Evolutionary conservation across 208 protist species (phyloP), one percentile per base, ranked within the genome.

Genomic region (Trypanosoma cruzi): DNA sequence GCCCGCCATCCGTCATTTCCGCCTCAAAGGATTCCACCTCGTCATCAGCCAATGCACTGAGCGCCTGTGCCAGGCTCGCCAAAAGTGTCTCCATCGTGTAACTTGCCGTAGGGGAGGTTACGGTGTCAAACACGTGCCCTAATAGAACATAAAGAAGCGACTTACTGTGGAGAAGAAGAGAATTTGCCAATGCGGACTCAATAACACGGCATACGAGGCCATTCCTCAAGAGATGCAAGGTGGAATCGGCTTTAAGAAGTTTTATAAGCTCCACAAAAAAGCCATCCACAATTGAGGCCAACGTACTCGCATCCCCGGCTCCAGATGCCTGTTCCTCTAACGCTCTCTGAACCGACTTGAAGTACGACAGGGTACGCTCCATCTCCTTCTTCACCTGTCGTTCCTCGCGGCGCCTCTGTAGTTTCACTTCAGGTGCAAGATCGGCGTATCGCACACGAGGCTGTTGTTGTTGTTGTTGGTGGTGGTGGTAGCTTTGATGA

Each of bases 211-310:
- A 97, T 1, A 93, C 83, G 36, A 77, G 75, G 44, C 79, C 86
- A 60, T 95, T 97, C 16, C 92, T 77, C 32, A 97, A 69, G 1
- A 97, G 79, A 70, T 91, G 72, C 11, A 95, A 81, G 0, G 80
- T 77, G 28, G 84, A 46, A 72, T 97, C 92, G 0, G 79, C 84
- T 32, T 80, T 77, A 4, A 97, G 81, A 57, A 92, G 74, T 76
- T 92, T 95, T 49, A 95, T 77, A 34, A 97, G 77, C 65, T 97
- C 89, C 1, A 85, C 82, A 75, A 97, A 95, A 71, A 97, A 94
- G 48, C 92, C 88, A 58, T 97, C 92, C 10, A 97, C 84, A 42
- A 94, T 84, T 60, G 77, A 72, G 58, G 79, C 79, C 31, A 94
- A 64, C 26, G 74, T 75, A 14, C 58, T 75, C 4, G 84, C 66